Percentiles rank a stretch among this genome's conserved stretches.
Evolutionary conservation across 805 yeast species (phyloP).

Genomic region (Pichia deserticola): DNA sequence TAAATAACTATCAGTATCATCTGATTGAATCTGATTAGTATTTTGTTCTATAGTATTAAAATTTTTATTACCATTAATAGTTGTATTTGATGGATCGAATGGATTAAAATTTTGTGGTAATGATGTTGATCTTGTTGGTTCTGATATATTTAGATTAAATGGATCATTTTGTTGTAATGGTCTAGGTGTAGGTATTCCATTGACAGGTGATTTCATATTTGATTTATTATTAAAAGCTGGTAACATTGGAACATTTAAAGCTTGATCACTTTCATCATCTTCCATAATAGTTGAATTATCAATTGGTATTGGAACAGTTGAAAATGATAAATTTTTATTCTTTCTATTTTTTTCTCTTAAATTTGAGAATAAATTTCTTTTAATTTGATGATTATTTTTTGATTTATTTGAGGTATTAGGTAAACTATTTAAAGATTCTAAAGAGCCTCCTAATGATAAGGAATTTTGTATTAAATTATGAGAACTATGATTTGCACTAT

Average conservation of each 20-base stretch:
- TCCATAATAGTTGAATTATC: constrained; percentile 25
- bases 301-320: neutral
- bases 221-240: constrained; percentile 16
- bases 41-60: too few species aligned
- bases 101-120: neutral
- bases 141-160: neutral
- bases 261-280: constrained; percentile 26
- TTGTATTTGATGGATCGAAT: neutral
- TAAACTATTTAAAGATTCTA: constrained; percentile 8
- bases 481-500: neutral
- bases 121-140: neutral
- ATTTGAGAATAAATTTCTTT: neutral
- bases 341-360: neutral
- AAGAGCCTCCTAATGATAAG: constrained; percentile 2
- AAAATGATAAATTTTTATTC: neutral
- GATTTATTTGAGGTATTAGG: neutral
- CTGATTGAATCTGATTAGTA: too few species aligned
- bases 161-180: neutral
- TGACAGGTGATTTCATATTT: neutral
- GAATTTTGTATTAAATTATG: neutral
- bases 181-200: neutral
- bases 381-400: neutral
- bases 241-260: constrained; percentile 18
- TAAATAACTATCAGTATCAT: neutral
- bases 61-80: too few species aligned